Conservation (phyloP, 1,284 basidiomycete species). For the Apiotrichum sp. region DNA sequence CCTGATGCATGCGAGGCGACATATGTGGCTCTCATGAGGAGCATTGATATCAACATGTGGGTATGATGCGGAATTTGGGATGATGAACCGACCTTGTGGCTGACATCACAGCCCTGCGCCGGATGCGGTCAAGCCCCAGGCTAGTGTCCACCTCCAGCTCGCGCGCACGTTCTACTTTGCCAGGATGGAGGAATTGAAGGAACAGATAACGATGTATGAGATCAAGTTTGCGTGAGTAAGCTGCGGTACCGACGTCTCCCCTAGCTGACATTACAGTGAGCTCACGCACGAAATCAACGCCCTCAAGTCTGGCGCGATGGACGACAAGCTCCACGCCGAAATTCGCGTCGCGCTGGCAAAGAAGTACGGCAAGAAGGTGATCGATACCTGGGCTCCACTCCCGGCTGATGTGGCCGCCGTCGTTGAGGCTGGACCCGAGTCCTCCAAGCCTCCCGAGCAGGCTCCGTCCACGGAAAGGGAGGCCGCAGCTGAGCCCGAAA, state of each 20-base stretch:
- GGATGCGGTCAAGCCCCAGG: slow-evolving; percentile 30
- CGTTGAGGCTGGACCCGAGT: slow-evolving; percentile 21
- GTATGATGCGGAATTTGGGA: slow-evolving; percentile 19
- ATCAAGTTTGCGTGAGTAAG: neutral
- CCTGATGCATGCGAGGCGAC: slow-evolving; percentile 61
- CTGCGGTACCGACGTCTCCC: no score
- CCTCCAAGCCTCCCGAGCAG: slow-evolving; percentile 9
- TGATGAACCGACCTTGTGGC: neutral
- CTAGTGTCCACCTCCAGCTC: slow-evolving; percentile 57
- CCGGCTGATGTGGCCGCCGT: slow-evolving; percentile 27
- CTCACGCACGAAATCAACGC: slow-evolving; percentile 52
- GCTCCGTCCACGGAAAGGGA: neutral
- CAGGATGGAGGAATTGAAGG: slow-evolving; percentile 63
- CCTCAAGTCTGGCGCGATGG: slow-evolving; percentile 64
- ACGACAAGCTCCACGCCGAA: slow-evolving; percentile 53
- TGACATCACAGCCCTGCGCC: slow-evolving; percentile 31
- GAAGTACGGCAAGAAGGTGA: slow-evolving; percentile 36
- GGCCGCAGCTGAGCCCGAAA: neutral
- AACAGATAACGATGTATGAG: slow-evolving; percentile 65
- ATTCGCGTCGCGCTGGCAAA: slow-evolving; percentile 39
- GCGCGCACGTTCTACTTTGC: slow-evolving; percentile 66
- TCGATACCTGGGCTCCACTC: slow-evolving; percentile 38
- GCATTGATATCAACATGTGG: slow-evolving; percentile 62
- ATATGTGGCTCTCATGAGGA: slow-evolving; percentile 62
- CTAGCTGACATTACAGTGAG: slow-evolving; percentile 6